These are phyloP conservation scores for Grosmannia serpens DNA, from an alignment of 2,329 filamentous ascomycete species.

Conservation along the genomic window DNA sequence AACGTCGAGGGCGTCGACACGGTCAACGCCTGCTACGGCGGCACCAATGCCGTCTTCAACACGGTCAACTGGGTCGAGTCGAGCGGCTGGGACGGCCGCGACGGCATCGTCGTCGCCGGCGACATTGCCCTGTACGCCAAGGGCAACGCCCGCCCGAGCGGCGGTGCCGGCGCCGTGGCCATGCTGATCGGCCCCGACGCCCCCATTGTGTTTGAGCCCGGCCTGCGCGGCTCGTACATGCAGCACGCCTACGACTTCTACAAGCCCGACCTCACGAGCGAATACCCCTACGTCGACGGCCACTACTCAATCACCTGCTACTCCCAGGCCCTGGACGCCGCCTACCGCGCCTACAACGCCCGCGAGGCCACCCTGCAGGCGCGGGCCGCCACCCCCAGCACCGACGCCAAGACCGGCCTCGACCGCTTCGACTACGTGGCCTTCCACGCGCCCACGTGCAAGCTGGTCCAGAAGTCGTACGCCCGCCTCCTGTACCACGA, in stretches of 20 bases:
- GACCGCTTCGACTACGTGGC: constrained; percentile 76
- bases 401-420: constrained; percentile 49
- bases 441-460: constrained; percentile 81
- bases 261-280: constrained; percentile 79
- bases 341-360: constrained; percentile 71
- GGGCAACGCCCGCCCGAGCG: constrained; percentile 69
- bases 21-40: constrained; percentile 77
- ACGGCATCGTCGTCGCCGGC: constrained; percentile 68
- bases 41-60: constrained; percentile 78
- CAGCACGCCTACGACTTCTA: constrained; percentile 82
- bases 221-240: constrained; percentile 71
- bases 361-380: constrained; percentile 48
- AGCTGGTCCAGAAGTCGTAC: constrained; percentile 77
- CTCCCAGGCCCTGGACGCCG: constrained; percentile 65
- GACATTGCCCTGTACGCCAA: constrained; percentile 82
- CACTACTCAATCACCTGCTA: constrained; percentile 78
- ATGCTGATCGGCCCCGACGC: constrained; percentile 70
- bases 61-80: constrained; percentile 77
- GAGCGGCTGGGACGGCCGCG: constrained; percentile 73
- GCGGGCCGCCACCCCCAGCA: constrained; percentile 36
- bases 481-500: constrained; percentile 78
- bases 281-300: constrained; percentile 77
- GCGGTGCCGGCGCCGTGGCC: constrained; percentile 68
- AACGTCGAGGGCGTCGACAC: constrained; percentile 77
- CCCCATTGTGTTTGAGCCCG: constrained; percentile 64